Evolutionary conservation across 2,329 filamentous ascomycete genomes (phyloP), one percentile per base, ranked within the genome.

Genomic region (Akanthomyces lecanii): DNA sequence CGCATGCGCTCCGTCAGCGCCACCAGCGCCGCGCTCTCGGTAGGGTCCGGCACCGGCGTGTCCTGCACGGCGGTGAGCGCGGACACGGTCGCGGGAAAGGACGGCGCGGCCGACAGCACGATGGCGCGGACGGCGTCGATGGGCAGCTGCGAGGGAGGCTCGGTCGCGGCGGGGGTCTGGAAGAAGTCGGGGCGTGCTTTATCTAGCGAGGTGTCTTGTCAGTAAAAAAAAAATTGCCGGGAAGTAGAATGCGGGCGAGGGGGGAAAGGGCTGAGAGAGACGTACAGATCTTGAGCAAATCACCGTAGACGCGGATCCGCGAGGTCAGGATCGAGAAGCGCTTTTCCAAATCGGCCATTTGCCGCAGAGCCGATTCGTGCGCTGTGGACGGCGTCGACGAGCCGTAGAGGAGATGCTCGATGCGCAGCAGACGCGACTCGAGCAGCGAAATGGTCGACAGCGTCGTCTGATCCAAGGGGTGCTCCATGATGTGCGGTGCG

Each of bases 1-100:
- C 82, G 83, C 77, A 92, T 88, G 52, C 86, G 81, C 10, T 87
- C 85, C 44, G 81, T 74, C 53, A 90, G 76, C 2, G 80, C 77
- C 3, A 86, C 81, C 6, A 92, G 77, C 42, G 78, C 77, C 4
- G 85, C 81, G 68, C 81, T 84, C 44, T 82, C 77, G 7, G 78
- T 75, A 0, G 84, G 75, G 61, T 86, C 83, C 2, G 85, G 85
- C 5, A 88, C 72, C 2, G 84, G 80, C 28, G 81, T 82, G 71
- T 88, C 80, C 63, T 76, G 78, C 68, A 83, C 77, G 16, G 85
- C 83, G 1, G 83, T 84, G 23, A 87, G 78, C 11, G 82, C 79
- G 1, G 85, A 89, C 5, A 82, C 82, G 1, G 79, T 84, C 1
- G 79, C 74, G 14, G 82, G 81, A 67, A 82, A 88, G 1, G 80